Evolutionary conservation across 345 rosid species (phyloP).

Genomic region (Syzygium aqueum): DNA sequence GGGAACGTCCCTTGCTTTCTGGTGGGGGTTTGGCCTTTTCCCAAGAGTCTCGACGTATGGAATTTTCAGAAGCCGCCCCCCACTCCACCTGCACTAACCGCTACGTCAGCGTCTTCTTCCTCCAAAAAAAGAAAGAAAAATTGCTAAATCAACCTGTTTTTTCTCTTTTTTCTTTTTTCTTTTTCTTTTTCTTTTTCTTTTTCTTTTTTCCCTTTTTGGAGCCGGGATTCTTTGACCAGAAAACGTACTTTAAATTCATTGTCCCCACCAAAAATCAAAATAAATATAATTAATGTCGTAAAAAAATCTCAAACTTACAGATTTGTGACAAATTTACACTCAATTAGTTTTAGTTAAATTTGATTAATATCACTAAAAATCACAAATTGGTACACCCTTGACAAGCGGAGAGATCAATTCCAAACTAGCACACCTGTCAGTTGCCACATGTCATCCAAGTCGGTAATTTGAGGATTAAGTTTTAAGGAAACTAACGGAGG

Average conservation of each 20-base stretch:
- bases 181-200: background rate
- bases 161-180: background rate
- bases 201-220: background rate
- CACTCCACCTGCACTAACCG: background rate
- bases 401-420: too few relatives aligned
- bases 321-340: too few relatives aligned
- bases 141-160: background rate
- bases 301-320: too few relatives aligned
- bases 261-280: background rate
- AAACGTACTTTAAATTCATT: background rate
- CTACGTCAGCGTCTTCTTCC: background rate
- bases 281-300: background rate
- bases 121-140: background rate
- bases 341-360: too few relatives aligned
- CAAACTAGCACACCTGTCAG: too few relatives aligned
- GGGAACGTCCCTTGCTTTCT: background rate
- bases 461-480: too few relatives aligned
- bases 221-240: background rate
- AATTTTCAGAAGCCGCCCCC: background rate
- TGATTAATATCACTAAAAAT: too few relatives aligned
- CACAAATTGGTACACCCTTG: too few relatives aligned
- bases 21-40: background rate
- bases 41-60: background rate
- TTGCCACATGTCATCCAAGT: too few relatives aligned
- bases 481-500: too few relatives aligned